Base-by-base conservation (phyloP, 2,329 filamentous ascomycete genomes). In the Exophiala phaeomuriformis region DNA sequence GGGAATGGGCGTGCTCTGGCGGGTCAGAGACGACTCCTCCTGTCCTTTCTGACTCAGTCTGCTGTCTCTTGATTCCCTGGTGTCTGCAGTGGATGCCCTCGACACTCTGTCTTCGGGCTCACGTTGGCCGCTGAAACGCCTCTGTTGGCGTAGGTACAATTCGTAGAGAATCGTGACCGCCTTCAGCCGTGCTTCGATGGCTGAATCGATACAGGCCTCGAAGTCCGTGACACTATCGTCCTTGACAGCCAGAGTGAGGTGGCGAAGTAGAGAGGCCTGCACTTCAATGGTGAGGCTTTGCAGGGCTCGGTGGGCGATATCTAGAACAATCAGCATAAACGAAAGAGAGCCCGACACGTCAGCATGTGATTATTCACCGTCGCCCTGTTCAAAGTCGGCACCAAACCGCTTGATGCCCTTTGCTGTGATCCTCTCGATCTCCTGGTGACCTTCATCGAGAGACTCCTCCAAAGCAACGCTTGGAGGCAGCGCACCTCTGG, bases 91-190 rank as follows among this genome's bases (percentile, higher is more conserved):
- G 10, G 9, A 7, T 48, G 37, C 3, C n/a, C 32, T 31, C 5
- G 27, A 31, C 29, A 40, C 49, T 4, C 12, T 19, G 27, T 39
- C 49, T 36, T 52, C 49, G 10, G 53, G 49, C 28, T 49, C 40
- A 10, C 42, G 42, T n/a, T 39, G 35, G 3, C 42, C 29, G n/a
- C 54, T 53, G 9, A 47, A 40, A 9, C 42, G 47, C 44, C 48
- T 56, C 50, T 56, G 54, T 29, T 54, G 49, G 7, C 55, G 55
- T 8, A 55, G 41, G 37, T 58, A 58, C 12, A 58, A 39, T 44
- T 58, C 52, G 27, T 55, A 55, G 29, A 58, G 55, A 10, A 55
- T 55, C 12, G 49, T 55, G 37, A 58, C 47, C 28, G 55, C 55
- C 27, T 41, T 50, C 5, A 54, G 30, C 19, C 55, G 37, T 27